phyloP scores from a whole-genome alignment of 2,329 filamentous ascomycete genomes.

The Colletotrichum sidae region DNA sequence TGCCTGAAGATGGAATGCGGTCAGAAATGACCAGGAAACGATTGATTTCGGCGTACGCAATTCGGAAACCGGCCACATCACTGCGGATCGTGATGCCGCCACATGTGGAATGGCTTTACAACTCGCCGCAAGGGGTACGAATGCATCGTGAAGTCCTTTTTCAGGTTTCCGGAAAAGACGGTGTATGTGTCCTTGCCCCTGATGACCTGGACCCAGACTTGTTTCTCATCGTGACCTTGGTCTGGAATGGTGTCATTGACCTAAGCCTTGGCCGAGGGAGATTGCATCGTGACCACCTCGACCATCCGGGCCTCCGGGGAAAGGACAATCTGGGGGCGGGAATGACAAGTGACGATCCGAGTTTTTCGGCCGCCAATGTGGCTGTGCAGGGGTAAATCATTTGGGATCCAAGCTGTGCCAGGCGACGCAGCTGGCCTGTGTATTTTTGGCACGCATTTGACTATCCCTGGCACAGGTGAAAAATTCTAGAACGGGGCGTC shows the following conservation, averaged over 20 bases:
- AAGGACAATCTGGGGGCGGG: constrained; percentile 1
- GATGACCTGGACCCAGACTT: neutral
- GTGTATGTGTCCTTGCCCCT: constrained; percentile 9
- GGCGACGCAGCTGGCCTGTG: too few relatives aligned
- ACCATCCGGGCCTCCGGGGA: constrained; percentile 1
- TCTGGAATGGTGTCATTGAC: constrained; percentile 31
- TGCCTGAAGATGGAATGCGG: neutral
- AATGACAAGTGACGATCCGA: constrained; percentile 32
- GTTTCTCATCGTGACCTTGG: constrained; percentile 29
- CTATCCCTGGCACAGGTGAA: constrained; percentile 1
- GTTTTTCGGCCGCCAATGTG: constrained; percentile 25
- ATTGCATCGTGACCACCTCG: constrained; percentile 27
- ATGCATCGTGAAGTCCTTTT: constrained; percentile 4
- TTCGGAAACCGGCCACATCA: constrained; percentile 1
- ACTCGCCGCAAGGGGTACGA: constrained; percentile 14
- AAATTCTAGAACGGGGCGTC: constrained; percentile 20
- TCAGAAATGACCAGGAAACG: neutral
- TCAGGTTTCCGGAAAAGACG: neutral
- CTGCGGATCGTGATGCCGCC: constrained; percentile 19
- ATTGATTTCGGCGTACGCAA: neutral
- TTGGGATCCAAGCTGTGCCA: neutral
- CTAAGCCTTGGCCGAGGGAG: constrained; percentile 19
- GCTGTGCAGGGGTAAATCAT: constrained; percentile 22
- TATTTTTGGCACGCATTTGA: neutral
- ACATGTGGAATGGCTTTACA: constrained; percentile 24